Evolutionary conservation across 1,139 yeast genomes (phyloP), one percentile per base, ranked within the genome.

Genomic region (Trichomonascaceae sp.): DNA sequence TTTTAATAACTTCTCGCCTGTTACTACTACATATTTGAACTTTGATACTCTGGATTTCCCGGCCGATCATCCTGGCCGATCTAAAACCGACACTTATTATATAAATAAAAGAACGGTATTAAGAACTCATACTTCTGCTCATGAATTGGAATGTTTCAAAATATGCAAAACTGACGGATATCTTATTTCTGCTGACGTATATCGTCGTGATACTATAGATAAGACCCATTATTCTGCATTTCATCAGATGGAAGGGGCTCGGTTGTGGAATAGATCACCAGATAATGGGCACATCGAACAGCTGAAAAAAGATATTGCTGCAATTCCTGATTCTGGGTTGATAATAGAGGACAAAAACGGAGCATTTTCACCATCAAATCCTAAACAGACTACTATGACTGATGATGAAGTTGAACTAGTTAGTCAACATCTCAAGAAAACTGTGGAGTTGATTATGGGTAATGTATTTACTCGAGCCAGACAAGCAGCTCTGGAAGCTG

Each of bases 191-290:
- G 99, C 99, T 0, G 99, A 95, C 69, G 99, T 93, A 7, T 93
- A 91, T 68, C 80, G 99, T 63, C 80, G 96, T 63, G 99, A 93
- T 69, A 96, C 93, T 64, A 87, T 93, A 57, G 99, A 93, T 69
- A 78, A 90, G 61, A 90, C 98, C 0, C 99, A 93, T 69, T 93
- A 93, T 67, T 98, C 99, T 1, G 98, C 88, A 1, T 95, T 93
- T 72, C 98, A 93, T 67, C 99, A 93, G 70, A 83, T 93, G 89
- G 99, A 93, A 71, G 99, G 99, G 50, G 97, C 96, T 1, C 75
- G 95, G 57, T 71, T 85, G 7, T 95, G 98, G 98, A 74, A 81
- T 13, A 36, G 41, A 15, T 15, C 7, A 10, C 74, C 84, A 50
- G 72, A 73, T 12, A 66, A 70, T 43, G 66, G 65, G 2, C 60